Evolutionary conservation across 305 asterid genomes (phyloP).

Genomic region (Rubia tinctorum): DNA sequence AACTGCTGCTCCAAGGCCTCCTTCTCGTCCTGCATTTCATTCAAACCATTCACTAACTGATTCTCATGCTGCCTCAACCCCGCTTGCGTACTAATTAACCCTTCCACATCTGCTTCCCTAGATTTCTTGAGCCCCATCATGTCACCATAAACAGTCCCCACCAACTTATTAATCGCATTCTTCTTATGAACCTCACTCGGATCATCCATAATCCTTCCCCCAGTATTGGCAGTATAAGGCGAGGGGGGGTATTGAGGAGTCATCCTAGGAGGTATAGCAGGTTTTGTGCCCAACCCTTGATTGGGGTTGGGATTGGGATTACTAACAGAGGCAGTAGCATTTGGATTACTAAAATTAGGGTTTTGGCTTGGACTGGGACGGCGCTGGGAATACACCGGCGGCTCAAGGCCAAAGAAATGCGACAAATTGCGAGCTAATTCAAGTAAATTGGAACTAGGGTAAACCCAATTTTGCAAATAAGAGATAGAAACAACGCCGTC

Average conservation of each 20-base stretch:
- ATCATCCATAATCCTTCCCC: conserved; percentile 60
- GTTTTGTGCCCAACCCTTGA: too few species aligned
- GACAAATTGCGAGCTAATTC: conserved; percentile 67
- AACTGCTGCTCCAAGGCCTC: conserved; percentile 92
- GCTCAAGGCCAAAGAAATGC: conserved; percentile 73
- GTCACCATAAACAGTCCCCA: conserved; percentile 53
- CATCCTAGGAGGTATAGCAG: conserved; percentile 70
- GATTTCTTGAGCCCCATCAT: conserved; percentile 58
- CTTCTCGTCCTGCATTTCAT: conserved; percentile 87
- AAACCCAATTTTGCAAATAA: conserved; percentile 71
- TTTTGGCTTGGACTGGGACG: conserved; percentile 41
- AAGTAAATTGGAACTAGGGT: conserved; percentile 77
- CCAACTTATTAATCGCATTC: conserved; percentile 57
- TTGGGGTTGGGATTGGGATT: conserved; percentile 14
- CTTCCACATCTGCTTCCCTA: conserved; percentile 81
- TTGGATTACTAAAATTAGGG: conserved; percentile 16
- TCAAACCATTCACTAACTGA: conserved; percentile 57
- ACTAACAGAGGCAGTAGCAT: neutral
- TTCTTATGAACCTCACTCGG: conserved; percentile 62
- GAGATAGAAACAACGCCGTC: conserved; percentile 83
- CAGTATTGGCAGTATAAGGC: conserved; percentile 47
- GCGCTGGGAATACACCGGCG: conserved; percentile 81
- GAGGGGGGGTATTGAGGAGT: conserved; percentile 44
- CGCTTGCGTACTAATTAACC: conserved; percentile 53
- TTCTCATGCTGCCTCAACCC: conserved; percentile 67